These are phyloP conservation scores for Phylloporus rhodoxanthus DNA, from an alignment of 768 basidiomycete species.

Conservation along the genomic window DNA sequence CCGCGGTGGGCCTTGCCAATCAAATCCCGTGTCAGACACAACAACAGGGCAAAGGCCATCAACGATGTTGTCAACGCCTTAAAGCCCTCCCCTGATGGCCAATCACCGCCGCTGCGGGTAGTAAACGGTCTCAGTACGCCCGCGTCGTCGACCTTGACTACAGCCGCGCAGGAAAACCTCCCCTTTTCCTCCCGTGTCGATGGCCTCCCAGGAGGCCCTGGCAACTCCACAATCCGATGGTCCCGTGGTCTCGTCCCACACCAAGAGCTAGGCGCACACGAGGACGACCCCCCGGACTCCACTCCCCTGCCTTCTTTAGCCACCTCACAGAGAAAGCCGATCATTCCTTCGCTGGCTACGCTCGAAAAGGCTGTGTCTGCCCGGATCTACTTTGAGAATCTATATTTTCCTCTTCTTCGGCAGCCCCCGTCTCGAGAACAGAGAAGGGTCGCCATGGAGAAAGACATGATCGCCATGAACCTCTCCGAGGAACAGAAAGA, in stretches of 20 bases:
- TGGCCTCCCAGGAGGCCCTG: conserved; percentile 50
- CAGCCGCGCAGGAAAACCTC: conserved; percentile 69
- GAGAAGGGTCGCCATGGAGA: conserved; percentile 80
- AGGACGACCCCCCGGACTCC: conserved; percentile 35
- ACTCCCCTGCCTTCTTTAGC: conserved; percentile 27
- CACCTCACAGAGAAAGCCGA: conserved; percentile 46
- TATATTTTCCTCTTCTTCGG: conserved; percentile 81
- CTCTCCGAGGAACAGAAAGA: conserved; percentile 68
- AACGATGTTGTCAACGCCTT: conserved; percentile 72
- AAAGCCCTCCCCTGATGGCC: conserved; percentile 46
- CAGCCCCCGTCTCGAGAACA: conserved; percentile 83
- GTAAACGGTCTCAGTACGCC: conserved; percentile 71
- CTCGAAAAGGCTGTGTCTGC: conserved; percentile 91
- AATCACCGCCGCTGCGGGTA: conserved; percentile 59
- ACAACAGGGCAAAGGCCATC: conserved; percentile 63
- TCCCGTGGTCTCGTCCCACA: conserved; percentile 56
- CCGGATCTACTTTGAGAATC: conserved; percentile 90
- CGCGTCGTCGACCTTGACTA: conserved; percentile 68
- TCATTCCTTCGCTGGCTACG: conserved; percentile 84
- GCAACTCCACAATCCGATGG: conserved; percentile 58
- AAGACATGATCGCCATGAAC: conserved; percentile 72
- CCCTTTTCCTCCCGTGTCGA: conserved; percentile 37
- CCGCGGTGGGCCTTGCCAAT: conserved; percentile 86
- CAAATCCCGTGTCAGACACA: conserved; percentile 66
- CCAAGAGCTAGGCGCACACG: conserved; percentile 58